Percentiles rank a stretch among this genome's conserved stretches.
These are phyloP conservation scores for Phytophthora pisi DNA, from an alignment of 352 stramenopile genomes.

Conservation along the genomic window DNA sequence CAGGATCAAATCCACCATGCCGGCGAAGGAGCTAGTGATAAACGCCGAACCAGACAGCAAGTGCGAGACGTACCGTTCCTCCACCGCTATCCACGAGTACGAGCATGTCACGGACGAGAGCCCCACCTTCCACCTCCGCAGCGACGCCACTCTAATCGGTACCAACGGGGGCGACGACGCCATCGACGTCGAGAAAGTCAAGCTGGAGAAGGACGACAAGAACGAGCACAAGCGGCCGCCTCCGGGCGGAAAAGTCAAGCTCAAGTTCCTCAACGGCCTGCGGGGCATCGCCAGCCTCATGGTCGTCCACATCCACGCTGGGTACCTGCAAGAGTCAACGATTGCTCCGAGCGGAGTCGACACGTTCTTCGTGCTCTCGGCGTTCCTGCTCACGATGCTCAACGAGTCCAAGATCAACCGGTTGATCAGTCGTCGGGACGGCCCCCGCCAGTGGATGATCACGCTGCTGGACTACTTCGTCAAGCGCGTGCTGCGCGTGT, in stretches of 20 bases:
- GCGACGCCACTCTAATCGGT: not conserved
- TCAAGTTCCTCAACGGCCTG: constrained; percentile 23
- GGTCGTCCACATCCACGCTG: constrained; percentile 18
- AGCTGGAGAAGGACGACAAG: not conserved
- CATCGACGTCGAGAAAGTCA: not conserved
- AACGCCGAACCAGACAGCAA: not conserved
- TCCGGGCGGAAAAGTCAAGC: constrained; percentile 5
- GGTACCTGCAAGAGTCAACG: constrained; percentile 14
- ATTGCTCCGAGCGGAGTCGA: constrained; percentile 24
- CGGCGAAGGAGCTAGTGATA: not conserved
- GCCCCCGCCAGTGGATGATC: not conserved
- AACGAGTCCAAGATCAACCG: constrained; percentile 14
- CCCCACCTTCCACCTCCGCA: not conserved
- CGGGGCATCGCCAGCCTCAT: constrained; percentile 23
- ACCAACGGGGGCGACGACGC: not conserved
- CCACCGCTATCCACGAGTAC: not conserved
- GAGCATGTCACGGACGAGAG: not conserved
- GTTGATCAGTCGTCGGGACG: constrained; percentile 2
- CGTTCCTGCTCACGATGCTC: constrained; percentile 37
- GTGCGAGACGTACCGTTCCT: not conserved
- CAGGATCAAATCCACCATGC: too few relatives aligned
- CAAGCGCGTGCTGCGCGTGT: constrained; percentile 14
- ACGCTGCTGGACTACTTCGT: constrained; percentile 9
- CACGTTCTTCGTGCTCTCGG: constrained; percentile 38
- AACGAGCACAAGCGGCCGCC: constrained; percentile 20